Evolutionary conservation across 2,329 filamentous ascomycete genomes (phyloP), one percentile per base, ranked within the genome.

Genomic region (Colletotrichum gloeosporioides): DNA sequence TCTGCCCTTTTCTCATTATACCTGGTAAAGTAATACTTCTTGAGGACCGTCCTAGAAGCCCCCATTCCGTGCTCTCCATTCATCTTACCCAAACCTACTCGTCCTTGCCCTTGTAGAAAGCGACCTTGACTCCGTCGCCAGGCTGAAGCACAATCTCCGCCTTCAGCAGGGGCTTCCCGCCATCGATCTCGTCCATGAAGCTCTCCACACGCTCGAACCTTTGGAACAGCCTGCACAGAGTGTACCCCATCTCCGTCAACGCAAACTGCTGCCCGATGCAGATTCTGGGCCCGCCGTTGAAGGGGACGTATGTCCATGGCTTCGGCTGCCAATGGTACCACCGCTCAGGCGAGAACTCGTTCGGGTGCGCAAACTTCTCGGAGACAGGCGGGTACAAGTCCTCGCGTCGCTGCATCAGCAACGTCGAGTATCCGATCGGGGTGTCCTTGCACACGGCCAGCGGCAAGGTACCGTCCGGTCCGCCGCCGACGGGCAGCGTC

Each of bases 211-310:
- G 85, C 71, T 92, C 91, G 81, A 94, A 97, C 29, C 89, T 88
- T 86, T 96, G 95, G 81, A 96, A 91, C 78, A 96, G 81, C 61
- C 95, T 88, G 32, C 93, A 92, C 76, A 95, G 88, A 12, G 94
- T 92, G 82, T 96, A 96, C 34, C 87, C 87, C 87, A 94, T 94
- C 87, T 96, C 94, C 0, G 94, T 95, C 63, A 96, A 85, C 16
- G 95, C 95, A 82, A 96, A 96, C 83, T 96, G 94, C 88, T 96
- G 94, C 3, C 94, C 94, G 75, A 96, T 91, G 84, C 94, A 95
- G 81, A 95, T 94, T 36, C 94, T 87, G 59, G 94, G 92, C 1
- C 93, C 94, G 13, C 93, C 93, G 82, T 95, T 95, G 84, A 95
- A 95, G 6, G 94, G 94, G 57, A 95, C 89, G 82, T 94, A 95